Evolutionary conservation across 306 rosid genomes (phyloP), one percentile per base, ranked within the genome.

Genomic region (Morella rubra): DNA sequence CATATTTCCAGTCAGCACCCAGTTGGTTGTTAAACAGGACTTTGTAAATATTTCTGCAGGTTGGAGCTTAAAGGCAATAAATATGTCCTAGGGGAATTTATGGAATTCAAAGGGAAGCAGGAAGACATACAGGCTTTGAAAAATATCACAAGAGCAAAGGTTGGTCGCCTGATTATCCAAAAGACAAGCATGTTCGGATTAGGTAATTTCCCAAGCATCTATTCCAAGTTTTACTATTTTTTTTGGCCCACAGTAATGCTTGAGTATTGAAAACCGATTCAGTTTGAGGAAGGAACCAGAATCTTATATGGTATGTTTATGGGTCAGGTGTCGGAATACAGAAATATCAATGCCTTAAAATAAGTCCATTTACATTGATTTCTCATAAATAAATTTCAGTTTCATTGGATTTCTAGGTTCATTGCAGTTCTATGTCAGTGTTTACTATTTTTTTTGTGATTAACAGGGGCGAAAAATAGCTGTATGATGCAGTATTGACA

Each of bases 151-250:
- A 90, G 99, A 86, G 87, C 99, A 80, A 95, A 92, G 87, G 91
- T 92, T 71, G 80, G 84, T 54, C 89, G 71, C 27, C 13, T 95
- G 83, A 49, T 80, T 32, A 81, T 89, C 73, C 97, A 91, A 66
- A 90, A 88, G 91, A 95, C 90, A 0, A 95, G 99, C 85, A 95
- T 90, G 93, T 88, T 95, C 75, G 99, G 99, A 73, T 85, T 92
- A 76, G 97, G 99, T 95, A 92, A 85, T 84, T 73, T 71, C 72
- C 78, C 32, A 71, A 76, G 32, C 47, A 66, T 69, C 44, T 56
- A 19, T 70, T 41, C 19, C 59, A 51, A 37, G 69, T 72, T 44
- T 76, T 47, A 49, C 50, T 58, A 22, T 70, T 47, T 69, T 40
- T 32, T 32, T 32, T 32, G 37, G 67, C n/a, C 14, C 3, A 41